These are phyloP conservation scores for Penicillium atrosanguineum DNA, from an alignment of 495 filamentous ascomycete genomes.

Conservation along the genomic window DNA sequence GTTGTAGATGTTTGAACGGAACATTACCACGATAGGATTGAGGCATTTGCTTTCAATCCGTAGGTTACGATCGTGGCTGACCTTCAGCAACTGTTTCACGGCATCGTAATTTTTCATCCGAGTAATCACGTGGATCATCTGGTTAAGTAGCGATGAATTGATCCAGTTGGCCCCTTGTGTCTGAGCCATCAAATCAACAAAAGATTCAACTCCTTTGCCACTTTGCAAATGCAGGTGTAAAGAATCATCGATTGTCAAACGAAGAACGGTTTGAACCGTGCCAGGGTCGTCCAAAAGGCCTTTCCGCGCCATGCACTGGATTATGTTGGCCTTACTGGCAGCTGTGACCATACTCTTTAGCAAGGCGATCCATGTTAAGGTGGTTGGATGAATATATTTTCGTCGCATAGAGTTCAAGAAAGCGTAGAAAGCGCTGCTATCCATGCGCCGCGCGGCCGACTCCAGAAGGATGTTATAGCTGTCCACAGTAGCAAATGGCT, in stretches of 20 bases:
- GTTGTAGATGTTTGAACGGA: conserved; percentile 18
- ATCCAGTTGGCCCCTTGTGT: conserved; percentile 35
- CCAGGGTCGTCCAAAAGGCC: conserved; percentile 27
- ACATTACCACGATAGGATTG: conserved; percentile 20
- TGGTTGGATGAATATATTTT: conserved; percentile 35
- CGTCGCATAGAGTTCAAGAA: conserved; percentile 34
- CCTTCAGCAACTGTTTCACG: conserved; percentile 25
- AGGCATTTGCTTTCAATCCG: conserved; percentile 19
- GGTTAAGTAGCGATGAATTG: conserved; percentile 28
- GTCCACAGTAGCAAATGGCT: conserved; percentile 37
- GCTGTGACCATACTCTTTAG: conserved; percentile 29
- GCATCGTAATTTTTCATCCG: conserved; percentile 22
- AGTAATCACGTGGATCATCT: conserved; percentile 33
- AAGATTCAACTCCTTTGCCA: conserved; percentile 32
- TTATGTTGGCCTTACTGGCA: conserved; percentile 28
- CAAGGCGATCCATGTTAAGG: conserved; percentile 44
- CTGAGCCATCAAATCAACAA: conserved; percentile 31
- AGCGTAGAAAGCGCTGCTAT: conserved; percentile 31
- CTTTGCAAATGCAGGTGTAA: conserved; percentile 33
- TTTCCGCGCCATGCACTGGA: conserved; percentile 33
- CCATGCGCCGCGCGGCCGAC: conserved; percentile 32
- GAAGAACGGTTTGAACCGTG: conserved; percentile 24
- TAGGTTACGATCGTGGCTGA: conserved; percentile 26
- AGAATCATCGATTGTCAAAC: conserved; percentile 32
- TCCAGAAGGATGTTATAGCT: conserved; percentile 47